Base-by-base conservation (phyloP, 2,329 filamentous ascomycete species). In the Zalaria obscura region DNA sequence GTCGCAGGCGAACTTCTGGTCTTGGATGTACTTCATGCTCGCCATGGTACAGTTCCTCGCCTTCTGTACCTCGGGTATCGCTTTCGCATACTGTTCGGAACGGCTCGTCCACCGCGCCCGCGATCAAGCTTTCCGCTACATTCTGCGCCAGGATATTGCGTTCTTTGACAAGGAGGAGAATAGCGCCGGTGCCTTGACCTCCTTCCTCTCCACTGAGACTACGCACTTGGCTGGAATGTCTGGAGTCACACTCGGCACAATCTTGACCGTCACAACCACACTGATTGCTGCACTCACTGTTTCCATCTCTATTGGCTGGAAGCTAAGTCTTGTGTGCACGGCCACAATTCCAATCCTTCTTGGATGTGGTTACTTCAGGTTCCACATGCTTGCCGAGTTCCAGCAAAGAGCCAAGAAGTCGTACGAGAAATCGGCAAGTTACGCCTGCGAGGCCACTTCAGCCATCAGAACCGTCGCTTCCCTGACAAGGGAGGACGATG, bases 111-210 rank as follows among this genome's bases (percentile, higher is more conserved):
- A 85, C 56, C 78, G 86, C 18, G 85, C 89, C 1, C 77, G 91
- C 51, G 78, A 91, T 59, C 70, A 70, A 43, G 83, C 87, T 5
- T 95, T 98, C 68, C 74, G 88, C 28, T 72, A 80, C 25, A 86
- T 96, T 67, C 75, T 96, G 40, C 83, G 88, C 48, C 89, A 96
- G 61, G 91, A 96, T 48, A 88, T 96, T 44, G 69, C 78, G 27
- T 96, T 88, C 61, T 98, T 95, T 52, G 91, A 96, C 59, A 72
- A 71, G 36, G 84, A 93, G 48, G 82, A 91, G 59, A 93, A 96
- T 58, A 87, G 83, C 5, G 80, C 86, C 5, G 91, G 91, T 49
- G 82, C 87, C 1, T 67, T 98, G 52, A 94, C 87, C 0, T 85
- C 83, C 0, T 91, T 93, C 63, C 67, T 95, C 8, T 88, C 84